A percentile compares a stretch with the other conserved stretches of the same genome.
phyloP scores from a whole-genome alignment of 148 eudicot species.

The Camellia lanceoleosa region DNA sequence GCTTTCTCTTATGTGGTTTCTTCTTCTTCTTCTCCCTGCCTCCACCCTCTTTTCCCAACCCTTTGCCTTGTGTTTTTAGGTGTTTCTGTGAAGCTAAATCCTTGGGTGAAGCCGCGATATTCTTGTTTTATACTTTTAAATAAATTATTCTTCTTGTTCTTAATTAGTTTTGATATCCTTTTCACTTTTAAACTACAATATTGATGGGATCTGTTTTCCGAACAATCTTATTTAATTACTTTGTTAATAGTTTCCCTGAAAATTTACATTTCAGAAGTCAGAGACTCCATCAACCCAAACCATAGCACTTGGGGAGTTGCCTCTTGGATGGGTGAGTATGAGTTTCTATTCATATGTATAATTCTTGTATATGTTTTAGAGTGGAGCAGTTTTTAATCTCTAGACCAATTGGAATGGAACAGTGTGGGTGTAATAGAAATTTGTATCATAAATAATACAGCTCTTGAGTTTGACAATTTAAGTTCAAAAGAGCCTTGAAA shows the following conservation, averaged over 20 bases:
- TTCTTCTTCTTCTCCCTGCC: background rate
- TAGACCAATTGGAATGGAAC: background rate
- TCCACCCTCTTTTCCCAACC: background rate
- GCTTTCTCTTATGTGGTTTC: background rate
- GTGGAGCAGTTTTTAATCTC: background rate
- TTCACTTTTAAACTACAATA: background rate
- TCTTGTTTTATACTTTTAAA: background rate
- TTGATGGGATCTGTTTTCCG: background rate
- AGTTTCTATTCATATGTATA: slow-evolving; percentile 13
- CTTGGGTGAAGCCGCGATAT: background rate
- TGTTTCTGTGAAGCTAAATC: background rate
- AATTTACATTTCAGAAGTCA: slow-evolving; percentile 46
- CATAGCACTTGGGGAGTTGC: slow-evolving; percentile 38
- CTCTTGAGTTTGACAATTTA: background rate
- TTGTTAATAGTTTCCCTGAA: slow-evolving; percentile 12
- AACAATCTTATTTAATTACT: background rate
- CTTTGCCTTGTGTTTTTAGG: slow-evolving; percentile 4
- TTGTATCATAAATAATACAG: background rate
- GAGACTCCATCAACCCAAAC: slow-evolving; percentile 39
- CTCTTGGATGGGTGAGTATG: slow-evolving; percentile 81
- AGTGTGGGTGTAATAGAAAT: background rate
- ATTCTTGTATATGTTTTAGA: background rate
- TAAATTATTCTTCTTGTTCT: background rate
- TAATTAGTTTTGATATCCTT: background rate
- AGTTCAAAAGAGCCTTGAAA: no score